These are phyloP conservation scores for Tylopilus orsonianus DNA, from an alignment of 1,284 basidiomycete species.

Conservation along the genomic window DNA sequence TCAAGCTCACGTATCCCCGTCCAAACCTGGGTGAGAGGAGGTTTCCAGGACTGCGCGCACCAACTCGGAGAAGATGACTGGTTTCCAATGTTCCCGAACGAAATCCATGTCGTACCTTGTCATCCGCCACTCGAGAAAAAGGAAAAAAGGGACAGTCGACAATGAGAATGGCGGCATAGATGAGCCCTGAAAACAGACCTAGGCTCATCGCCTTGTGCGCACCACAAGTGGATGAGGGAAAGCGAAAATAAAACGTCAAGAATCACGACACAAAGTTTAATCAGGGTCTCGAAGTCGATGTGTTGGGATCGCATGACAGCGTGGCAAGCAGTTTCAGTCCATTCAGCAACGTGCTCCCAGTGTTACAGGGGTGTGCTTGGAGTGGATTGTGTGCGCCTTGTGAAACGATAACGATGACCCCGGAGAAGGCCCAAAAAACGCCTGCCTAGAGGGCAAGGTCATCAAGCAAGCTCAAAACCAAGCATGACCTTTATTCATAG, in stretches of 20 bases:
- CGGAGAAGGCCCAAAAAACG: conserved; percentile 78
- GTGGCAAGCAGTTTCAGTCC: conserved; percentile 85
- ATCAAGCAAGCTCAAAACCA: too few relatives aligned
- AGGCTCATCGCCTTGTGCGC: conserved; percentile 60
- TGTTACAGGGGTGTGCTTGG: conserved; percentile 84
- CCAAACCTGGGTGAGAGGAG: too few relatives aligned
- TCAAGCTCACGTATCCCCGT: conserved; percentile 3
- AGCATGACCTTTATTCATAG: too few relatives aligned
- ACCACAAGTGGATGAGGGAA: neutral
- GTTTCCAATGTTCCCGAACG: conserved; percentile 51
- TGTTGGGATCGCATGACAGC: conserved; percentile 60
- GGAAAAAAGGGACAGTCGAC: conserved; percentile 81
- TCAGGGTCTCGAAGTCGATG: conserved; percentile 67
- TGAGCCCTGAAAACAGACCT: conserved; percentile 73
- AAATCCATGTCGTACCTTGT: conserved; percentile 71
- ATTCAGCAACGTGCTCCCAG: conserved; percentile 78
- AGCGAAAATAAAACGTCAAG: neutral
- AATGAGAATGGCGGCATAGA: conserved; percentile 76
- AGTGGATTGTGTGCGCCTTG: conserved; percentile 74
- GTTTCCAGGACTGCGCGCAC: conserved; percentile 2
- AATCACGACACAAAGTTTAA: conserved; percentile 58
- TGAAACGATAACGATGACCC: conserved; percentile 75
- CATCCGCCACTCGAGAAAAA: conserved; percentile 74
- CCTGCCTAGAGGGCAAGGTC: conserved; percentile 60
- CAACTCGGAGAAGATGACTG: conserved; percentile 36